A percentile compares a stretch with the other conserved stretches of the same genome.
Evolutionary conservation across 2,329 filamentous ascomycete genomes (phyloP).

Genomic region (Gremmenia infestans): DNA sequence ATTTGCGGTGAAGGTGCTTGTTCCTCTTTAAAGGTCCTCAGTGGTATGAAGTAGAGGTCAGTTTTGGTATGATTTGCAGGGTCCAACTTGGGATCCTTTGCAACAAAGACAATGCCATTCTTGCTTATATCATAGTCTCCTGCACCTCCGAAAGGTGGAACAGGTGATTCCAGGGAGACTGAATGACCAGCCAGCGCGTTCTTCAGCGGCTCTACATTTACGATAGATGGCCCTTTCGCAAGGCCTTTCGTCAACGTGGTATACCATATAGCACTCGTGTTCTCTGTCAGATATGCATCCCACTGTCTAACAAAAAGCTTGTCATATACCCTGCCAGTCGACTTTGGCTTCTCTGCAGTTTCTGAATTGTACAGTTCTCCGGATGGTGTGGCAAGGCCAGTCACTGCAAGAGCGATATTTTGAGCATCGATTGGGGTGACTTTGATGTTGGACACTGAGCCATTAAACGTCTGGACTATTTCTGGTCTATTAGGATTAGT

Average conservation of each 20-base stretch:
- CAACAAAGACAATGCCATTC: constrained; percentile 63
- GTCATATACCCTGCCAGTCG: constrained; percentile 66
- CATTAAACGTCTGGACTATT: constrained; percentile 45
- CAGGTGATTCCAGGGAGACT: constrained; percentile 55
- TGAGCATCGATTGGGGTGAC: constrained; percentile 45
- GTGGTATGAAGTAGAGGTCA: constrained; percentile 69
- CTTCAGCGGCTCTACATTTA: constrained; percentile 42
- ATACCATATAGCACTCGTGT: constrained; percentile 70
- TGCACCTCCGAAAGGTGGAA: constrained; percentile 72
- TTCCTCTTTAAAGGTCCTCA: constrained; percentile 54
- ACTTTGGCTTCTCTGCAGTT: constrained; percentile 52
- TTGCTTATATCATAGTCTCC: constrained; percentile 74
- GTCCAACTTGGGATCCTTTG: constrained; percentile 55
- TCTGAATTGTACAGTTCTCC: constrained; percentile 66
- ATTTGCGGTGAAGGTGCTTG: constrained; percentile 47
- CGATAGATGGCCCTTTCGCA: constrained; percentile 25
- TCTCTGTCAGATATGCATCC: constrained; percentile 69
- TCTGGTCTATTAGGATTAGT: constrained; percentile 34
- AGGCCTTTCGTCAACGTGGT: constrained; percentile 47
- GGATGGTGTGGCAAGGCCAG: constrained; percentile 60
- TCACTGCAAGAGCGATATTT: constrained; percentile 51
- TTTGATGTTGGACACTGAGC: constrained; percentile 55
- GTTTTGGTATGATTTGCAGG: constrained; percentile 74
- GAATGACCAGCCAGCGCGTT: constrained; percentile 54
- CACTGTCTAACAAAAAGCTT: constrained; percentile 77